Evolutionary conservation across 164 flowering plant species (phyloP).

Genomic region (Dillenia turbinata): DNA sequence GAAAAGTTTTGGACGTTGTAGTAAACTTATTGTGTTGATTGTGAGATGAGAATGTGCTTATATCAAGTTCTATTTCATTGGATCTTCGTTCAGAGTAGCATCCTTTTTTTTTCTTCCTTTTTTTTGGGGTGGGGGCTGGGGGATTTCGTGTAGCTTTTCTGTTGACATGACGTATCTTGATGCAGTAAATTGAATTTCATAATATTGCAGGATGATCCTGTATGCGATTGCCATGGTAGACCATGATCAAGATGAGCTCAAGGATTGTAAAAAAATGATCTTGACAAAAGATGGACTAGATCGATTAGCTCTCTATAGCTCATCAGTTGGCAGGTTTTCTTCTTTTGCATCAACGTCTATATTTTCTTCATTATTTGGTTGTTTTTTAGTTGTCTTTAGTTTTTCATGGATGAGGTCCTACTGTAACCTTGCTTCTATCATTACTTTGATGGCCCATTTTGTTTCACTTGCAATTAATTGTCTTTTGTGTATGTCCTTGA

Average conservation of each 20-base stretch:
- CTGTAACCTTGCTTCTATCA: too few species aligned
- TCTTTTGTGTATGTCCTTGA: background rate
- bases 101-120: too few species aligned
- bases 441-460: too few species aligned
- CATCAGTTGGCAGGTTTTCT: conserved; percentile 78
- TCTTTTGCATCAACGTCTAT: background rate
- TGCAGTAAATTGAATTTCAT: conserved; percentile 1
- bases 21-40: too few species aligned
- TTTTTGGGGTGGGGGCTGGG: too few species aligned
- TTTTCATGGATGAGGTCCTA: too few species aligned
- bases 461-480: too few species aligned
- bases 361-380: background rate
- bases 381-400: background rate
- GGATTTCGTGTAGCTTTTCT: too few species aligned
- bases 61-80: too few species aligned
- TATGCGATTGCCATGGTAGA: conserved; percentile 86
- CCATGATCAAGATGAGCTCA: conserved; percentile 62
- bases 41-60: too few species aligned
- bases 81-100: too few species aligned
- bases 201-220: conserved; percentile 55
- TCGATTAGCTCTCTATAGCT: conserved; percentile 61
- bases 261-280: conserved; percentile 31
- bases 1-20: too few species aligned
- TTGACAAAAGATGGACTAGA: conserved; percentile 77
- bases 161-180: background rate